Evolutionary conservation across 768 basidiomycete species (phyloP).

Genomic region (Termitomyces sp.): DNA sequence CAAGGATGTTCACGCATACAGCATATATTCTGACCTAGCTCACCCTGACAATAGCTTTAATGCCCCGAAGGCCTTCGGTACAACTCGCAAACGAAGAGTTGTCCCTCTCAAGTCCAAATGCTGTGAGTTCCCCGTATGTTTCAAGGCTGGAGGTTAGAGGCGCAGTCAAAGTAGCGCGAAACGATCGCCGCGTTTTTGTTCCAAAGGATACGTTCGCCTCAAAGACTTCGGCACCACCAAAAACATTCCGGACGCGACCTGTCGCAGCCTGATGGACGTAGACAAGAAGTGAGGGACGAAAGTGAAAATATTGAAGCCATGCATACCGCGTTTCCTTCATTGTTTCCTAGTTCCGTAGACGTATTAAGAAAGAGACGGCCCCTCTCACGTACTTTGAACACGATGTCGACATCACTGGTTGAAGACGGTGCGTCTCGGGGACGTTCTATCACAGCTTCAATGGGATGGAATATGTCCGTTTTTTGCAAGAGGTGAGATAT

Average conservation of each 20-base stretch:
- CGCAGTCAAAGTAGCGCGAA: slow-evolving; percentile 60
- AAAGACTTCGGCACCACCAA: slow-evolving; percentile 88
- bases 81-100: slow-evolving; percentile 73
- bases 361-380: slow-evolving; percentile 75
- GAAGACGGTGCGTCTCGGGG: slow-evolving; percentile 48
- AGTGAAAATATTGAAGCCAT: not conserved
- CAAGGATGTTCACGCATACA: slow-evolving; percentile 14
- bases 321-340: slow-evolving; percentile 89
- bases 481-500: slow-evolving; percentile 62
- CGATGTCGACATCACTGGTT: slow-evolving; percentile 67
- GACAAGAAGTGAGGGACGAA: not conserved
- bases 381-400: slow-evolving; percentile 73
- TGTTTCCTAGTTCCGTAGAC: slow-evolving; percentile 88
- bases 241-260: slow-evolving; percentile 78
- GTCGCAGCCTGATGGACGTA: slow-evolving; percentile 52
- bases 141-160: slow-evolving; percentile 59
- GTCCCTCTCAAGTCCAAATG: slow-evolving; percentile 77
- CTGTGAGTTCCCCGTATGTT: slow-evolving; percentile 64
- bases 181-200: slow-evolving; percentile 82
- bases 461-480: slow-evolving; percentile 71
- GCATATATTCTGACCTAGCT: slow-evolving; percentile 45
- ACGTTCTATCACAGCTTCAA: slow-evolving; percentile 60
- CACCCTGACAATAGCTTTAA: slow-evolving; percentile 70
- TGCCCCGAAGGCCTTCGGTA: slow-evolving; percentile 57
- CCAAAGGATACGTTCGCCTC: slow-evolving; percentile 81